Base-by-base conservation (phyloP, 768 basidiomycete genomes). In the Tephrocybe sp. region DNA sequence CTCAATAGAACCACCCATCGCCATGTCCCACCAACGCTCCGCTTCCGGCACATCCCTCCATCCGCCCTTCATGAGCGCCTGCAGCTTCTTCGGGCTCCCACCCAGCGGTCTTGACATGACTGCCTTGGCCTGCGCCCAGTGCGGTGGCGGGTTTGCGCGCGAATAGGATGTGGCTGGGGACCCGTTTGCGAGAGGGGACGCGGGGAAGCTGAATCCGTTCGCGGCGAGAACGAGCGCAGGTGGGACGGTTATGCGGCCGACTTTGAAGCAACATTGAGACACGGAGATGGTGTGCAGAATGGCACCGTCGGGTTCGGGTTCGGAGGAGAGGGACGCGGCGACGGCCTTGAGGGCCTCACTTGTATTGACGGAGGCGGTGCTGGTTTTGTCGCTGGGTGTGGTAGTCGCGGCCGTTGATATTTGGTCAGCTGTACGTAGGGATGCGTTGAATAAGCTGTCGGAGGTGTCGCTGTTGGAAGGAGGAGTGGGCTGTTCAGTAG, bases 211-310 rank as follows among this genome's bases (percentile, higher is more conserved):
- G 54, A 84, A 81, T 0, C 89, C 89, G 52, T 85, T 82, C 1
- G 70, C 56, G 1, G 81, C 84, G 31, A 89, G 65, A 10, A 78
- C 77, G 53, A 91, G 51, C 3, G 74, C 72, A 11, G 89, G 89
- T 1, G 88, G 88, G 48, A 89, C 75, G 16, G 86, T 89, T 53
- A 90, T 84, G 1, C 87, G 77, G 0, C 82, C 83, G 19, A 76
- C 61, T 63, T 90, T 91, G 75, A 82, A 88, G 61, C 85, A 87
- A 19, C 79, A 50, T 47, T 79, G 81, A 22, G 82, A 82, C 49
- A 91, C 68, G 43, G 77, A 72, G 53, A 89, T 62, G 52, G 86
- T 85, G 63, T 90, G 79, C 5, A 87, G 63, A 30, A 69, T 68
- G 1, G 77, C 76, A 38, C 82, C 84, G 54, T 86, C 85, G 0